Base-by-base conservation (phyloP, 768 basidiomycete species). In the Crassisporium funariophilum region DNA sequence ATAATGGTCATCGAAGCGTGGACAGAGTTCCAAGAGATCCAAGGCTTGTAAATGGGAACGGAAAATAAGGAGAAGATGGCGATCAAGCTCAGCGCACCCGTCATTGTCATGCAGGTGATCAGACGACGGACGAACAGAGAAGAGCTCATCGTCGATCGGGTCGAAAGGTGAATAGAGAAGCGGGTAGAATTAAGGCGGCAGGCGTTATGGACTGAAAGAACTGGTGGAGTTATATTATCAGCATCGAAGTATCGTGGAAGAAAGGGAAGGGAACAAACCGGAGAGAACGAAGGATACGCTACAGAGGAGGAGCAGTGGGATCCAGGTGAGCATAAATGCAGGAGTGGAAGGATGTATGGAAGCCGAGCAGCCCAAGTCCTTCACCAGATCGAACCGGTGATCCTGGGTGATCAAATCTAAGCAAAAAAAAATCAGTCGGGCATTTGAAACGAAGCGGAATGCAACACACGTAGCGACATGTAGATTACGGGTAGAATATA, bases 381-480 rank as follows among this genome's bases (percentile, higher is more conserved):
- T 69, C 16, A 74, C 63, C 47, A 88, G 74, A 58, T 82, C 75
- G 68, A 81, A 88, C 44, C 85, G 76, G 61, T 79, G 77, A 45
- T 80, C 78, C 58, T 85, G 82, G 20, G 75, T 72, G 39, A 84
- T 57, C 44, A 71, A 67, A 56, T 83, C 85, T 87, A 5, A 15
- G 19, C 17, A 19, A 16, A 25, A 20, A 4, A 37, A 33, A 31
- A 27, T 19, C 25, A 35, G 15, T n/a, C n/a, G 35, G 8, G 12
- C 38, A 39, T 29, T 41, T 7, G 20, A 15, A 25, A 25, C 33
- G 24, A 21, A 11, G 19, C 9, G 44, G 12, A 6, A 31, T n/a
- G 7, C 10, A 4, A 75, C 83, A 51, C 56, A 88, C 82, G 82
- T 5, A 85, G 61, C n/a, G 67, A 63, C 68, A 82, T 78, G 57